Percentiles rank a stretch among this genome's conserved stretches.
Conservation (phyloP, 352 stramenopile species). For the Phytopythium mirpurense region DNA sequence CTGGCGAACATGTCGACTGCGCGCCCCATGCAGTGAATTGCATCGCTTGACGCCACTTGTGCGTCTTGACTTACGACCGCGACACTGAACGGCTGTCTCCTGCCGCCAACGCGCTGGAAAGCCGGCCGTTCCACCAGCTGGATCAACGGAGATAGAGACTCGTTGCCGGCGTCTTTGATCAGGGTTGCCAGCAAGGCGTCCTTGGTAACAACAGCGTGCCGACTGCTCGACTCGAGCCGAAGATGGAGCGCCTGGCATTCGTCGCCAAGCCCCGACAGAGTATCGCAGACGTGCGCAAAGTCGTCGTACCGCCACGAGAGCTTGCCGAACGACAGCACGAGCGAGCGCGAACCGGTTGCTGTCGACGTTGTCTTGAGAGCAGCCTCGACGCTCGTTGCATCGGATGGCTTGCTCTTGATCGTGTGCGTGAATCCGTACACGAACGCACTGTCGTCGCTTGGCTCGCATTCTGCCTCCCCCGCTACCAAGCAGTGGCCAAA, state of each 20-base stretch:
- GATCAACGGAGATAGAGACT: slow-evolving; percentile 22
- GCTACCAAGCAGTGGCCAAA: slow-evolving; percentile 12
- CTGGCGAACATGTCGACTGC: slow-evolving; percentile 28
- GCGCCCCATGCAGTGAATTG: not conserved
- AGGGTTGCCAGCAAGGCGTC: slow-evolving; percentile 14
- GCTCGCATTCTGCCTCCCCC: slow-evolving; percentile 5
- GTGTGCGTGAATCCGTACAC: slow-evolving; percentile 27
- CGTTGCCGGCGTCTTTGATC: slow-evolving; percentile 8
- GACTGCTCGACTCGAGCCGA: slow-evolving; percentile 17
- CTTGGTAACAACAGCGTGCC: slow-evolving; percentile 25
- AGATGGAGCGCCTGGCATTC: slow-evolving; percentile 29
- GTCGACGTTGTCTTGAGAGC: not conserved
- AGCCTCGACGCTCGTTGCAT: not conserved
- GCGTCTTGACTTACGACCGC: not conserved
- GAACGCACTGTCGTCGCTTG: slow-evolving; percentile 15
- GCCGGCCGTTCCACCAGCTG: slow-evolving; percentile 26
- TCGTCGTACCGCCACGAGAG: slow-evolving; percentile 33
- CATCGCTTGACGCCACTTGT: not conserved
- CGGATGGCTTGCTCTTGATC: not conserved
- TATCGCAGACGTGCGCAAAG: slow-evolving; percentile 17
- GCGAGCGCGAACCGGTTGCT: not conserved
- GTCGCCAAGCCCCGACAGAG: not conserved
- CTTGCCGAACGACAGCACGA: slow-evolving; percentile 30
- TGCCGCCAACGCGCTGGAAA: not conserved
- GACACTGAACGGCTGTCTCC: not conserved